Evolutionary conservation across 495 filamentous ascomycete genomes (phyloP), one percentile per base, ranked within the genome.

Genomic region (Glutinoglossum americanum): DNA sequence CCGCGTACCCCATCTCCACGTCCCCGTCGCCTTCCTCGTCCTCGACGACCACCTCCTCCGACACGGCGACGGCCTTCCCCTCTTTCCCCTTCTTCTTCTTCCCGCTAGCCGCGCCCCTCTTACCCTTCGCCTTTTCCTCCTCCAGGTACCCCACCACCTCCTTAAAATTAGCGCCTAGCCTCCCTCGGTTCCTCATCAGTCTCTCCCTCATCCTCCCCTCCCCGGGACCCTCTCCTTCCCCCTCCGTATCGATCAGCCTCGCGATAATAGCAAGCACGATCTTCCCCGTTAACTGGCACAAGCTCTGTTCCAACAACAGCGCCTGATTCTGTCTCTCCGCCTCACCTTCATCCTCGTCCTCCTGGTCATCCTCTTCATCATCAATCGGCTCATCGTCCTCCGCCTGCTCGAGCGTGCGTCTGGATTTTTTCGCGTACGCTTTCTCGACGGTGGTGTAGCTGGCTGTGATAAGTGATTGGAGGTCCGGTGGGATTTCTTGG

Each of bases 221-320:
- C 32, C 75, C 66, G 25, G 73, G 68, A n/a, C n/a, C n/a, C n/a
- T n/a, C n/a, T n/a, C n/a, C n/a, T n/a, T n/a, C n/a, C 0, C 76
- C 78, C 1, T 68, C 74, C 17, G 73, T 70, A 60, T 94, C 87
- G 48, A 94, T 66, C 19, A 84, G 77, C 41, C 80, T 78, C 9
- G 80, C 87, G 5, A 85, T 72, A 26, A 93, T 78, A 0, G 82
- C 81, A 25, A 93, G 73, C 9, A 95, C 85, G 35, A 92, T 74
- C 62, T 88, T 89, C 41, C 83, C 82, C 5, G 89, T 79, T 2
- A 94, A 72, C 62, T 87, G 84, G 69, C 90, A 96, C 0, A 97
- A 73, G 19, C 80, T 76, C 63, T 89, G 79, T 65, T 97, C 90
- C 1, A 85, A 78, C 39, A 85, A 70, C 3, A 60, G 15, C 13